phyloP scores from a whole-genome alignment of 768 basidiomycete genomes.

The Crucibulum laeve region DNA sequence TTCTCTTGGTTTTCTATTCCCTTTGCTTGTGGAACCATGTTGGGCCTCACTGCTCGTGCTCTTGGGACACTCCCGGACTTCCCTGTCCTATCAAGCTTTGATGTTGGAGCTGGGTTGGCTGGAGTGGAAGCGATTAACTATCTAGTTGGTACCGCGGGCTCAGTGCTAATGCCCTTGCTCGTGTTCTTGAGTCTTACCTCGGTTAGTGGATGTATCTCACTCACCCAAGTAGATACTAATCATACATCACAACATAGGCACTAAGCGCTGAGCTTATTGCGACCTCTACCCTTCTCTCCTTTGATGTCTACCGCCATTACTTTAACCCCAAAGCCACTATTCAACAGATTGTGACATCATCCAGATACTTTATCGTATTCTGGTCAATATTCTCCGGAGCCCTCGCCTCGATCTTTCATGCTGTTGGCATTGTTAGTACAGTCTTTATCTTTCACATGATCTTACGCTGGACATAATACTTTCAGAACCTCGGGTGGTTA shows the following conservation, averaged over 20 bases:
- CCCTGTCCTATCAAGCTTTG: slow-evolving; percentile 16
- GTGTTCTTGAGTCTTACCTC: slow-evolving; percentile 32
- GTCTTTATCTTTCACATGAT: neutral
- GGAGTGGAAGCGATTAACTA: slow-evolving; percentile 27
- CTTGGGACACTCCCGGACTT: slow-evolving; percentile 20
- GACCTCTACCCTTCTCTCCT: slow-evolving; percentile 27
- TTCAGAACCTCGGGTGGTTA: slow-evolving; percentile 21
- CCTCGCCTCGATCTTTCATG: slow-evolving; percentile 19
- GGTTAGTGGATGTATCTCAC: slow-evolving; percentile 7
- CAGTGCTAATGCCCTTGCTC: slow-evolving; percentile 28
- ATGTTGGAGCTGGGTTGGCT: slow-evolving; percentile 28
- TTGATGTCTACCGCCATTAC: slow-evolving; percentile 27
- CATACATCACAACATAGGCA: slow-evolving; percentile 11
- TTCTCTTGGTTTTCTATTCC: slow-evolving; percentile 36
- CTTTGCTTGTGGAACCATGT: slow-evolving; percentile 29
- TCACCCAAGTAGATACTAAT: neutral
- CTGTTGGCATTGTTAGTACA: slow-evolving; percentile 14
- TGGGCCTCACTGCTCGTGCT: slow-evolving; percentile 28
- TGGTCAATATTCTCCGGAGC: slow-evolving; percentile 20
- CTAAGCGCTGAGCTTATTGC: slow-evolving; percentile 31
- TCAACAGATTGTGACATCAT: slow-evolving; percentile 7
- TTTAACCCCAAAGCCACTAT: slow-evolving; percentile 9
- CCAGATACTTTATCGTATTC: slow-evolving; percentile 8
- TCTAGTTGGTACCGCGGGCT: slow-evolving; percentile 28
- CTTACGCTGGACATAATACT: neutral